Base-by-base conservation (phyloP, 192 early-diverging fungal genomes). In the Jimgerdemannia flammicorona region DNA sequence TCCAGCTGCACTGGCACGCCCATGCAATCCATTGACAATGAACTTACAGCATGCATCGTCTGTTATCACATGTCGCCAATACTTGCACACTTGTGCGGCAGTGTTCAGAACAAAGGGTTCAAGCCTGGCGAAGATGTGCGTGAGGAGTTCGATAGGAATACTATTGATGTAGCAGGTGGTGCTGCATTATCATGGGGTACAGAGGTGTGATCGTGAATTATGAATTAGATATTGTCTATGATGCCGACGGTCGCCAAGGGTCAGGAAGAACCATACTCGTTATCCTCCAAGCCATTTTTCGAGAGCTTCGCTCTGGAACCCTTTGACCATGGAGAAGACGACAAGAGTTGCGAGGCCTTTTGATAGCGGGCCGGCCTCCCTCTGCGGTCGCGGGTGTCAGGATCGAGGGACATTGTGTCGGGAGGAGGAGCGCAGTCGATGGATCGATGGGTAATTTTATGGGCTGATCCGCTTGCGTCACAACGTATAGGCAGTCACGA, bases 31-130 rank as follows among this genome's bases (percentile, higher is more conserved):
- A 59, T 6, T 59, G 6, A 14, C 49, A 44, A 18, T 43, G 49
- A 42, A 70, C 81, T 76, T 83, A 83, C 81, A 83, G 66, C 81
- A 83, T 64, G 43, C 63, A 43, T 83, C 81, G 69, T 79, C 78
- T 4, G 42, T 83, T 17, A 83, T 64, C 7, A 83, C 74, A 59
- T 77, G 76, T 41, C 76, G 66, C 81, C 81, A 83, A 43, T 72
- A 75, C 63, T 66, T 54, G 42, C 81, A 83, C 41, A 77, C 76
- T 54, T 69, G 70, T 19, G 75, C 75, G 2, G 73, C 73, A 41
- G 66, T 75, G 19, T 74, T 68, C 10, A 83, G 40, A 44, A 72
- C 74, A 44, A 17, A 40, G 40, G 81, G 81, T 43, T 79, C 78
- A 9, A 83, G 70, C n/a, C 73, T 72, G 19, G 81, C 81, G 67